Evolutionary conservation across 2,329 filamentous ascomycete genomes (phyloP).

Genomic region (Tolypocladium sp.): DNA sequence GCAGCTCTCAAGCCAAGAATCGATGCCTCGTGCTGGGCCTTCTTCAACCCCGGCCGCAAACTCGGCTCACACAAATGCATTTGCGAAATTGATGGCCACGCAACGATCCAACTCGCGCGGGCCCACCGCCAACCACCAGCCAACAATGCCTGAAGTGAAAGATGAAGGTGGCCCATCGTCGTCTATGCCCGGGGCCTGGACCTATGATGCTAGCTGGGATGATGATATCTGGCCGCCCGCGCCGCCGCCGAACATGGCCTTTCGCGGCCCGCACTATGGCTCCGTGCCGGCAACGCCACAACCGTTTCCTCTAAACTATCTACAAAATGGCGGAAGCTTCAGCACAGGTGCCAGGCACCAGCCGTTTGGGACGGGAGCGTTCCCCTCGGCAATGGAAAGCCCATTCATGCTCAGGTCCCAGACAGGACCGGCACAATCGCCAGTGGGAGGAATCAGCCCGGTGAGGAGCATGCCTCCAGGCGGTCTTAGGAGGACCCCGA

Average conservation of each 20-base stretch:
- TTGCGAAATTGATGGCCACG: constrained; percentile 6
- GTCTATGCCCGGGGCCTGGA: background rate
- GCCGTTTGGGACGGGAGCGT: background rate
- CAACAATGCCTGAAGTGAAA: background rate
- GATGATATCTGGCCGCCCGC: background rate
- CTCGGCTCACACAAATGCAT: constrained; percentile 2
- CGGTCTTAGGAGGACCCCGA: background rate
- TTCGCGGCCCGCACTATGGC: background rate
- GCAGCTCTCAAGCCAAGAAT: constrained; percentile 15
- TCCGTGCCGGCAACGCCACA: background rate
- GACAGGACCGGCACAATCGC: background rate
- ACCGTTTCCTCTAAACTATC: background rate
- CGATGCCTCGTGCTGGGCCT: constrained; percentile 1
- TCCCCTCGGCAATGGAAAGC: background rate
- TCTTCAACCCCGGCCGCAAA: background rate
- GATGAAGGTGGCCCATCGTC: background rate
- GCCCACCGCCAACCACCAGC: background rate
- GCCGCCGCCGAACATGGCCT: background rate
- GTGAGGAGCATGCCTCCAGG: background rate
- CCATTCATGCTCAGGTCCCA: background rate
- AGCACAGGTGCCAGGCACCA: background rate
- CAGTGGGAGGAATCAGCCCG: background rate
- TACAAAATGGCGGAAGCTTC: background rate
- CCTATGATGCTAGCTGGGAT: constrained; percentile 7
- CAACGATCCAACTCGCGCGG: constrained; percentile 6